A percentile compares a stretch with the other conserved stretches of the same genome.
phyloP scores from a whole-genome alignment of 2,329 filamentous ascomycete genomes.

The Gaeumannomyces sp. region DNA sequence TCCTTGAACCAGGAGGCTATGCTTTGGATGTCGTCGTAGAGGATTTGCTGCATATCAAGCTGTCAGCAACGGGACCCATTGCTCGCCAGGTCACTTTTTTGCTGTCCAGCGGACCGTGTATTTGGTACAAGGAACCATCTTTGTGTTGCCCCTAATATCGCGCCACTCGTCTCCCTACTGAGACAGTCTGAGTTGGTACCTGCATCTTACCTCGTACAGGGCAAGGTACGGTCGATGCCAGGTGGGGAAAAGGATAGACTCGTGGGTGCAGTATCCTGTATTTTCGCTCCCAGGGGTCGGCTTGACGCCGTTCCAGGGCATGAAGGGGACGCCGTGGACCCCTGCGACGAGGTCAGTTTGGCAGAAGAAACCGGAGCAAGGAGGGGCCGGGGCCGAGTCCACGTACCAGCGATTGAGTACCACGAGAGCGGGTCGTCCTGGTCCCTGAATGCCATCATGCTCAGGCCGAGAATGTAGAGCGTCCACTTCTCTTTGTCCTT shows the following conservation, averaged over 20 bases:
- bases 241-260: constrained; percentile 65
- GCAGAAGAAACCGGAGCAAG: constrained; percentile 6
- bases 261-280: constrained; percentile 70
- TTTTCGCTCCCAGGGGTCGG: constrained; percentile 44
- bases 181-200: background rate
- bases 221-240: constrained; percentile 81
- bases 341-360: constrained; percentile 37
- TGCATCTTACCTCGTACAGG: constrained; percentile 44
- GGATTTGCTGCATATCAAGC: constrained; percentile 29
- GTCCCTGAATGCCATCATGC: constrained; percentile 62
- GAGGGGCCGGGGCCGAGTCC: background rate
- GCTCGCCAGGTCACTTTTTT: background rate
- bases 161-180: background rate
- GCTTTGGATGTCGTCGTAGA: constrained; percentile 27
- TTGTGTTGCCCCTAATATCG: background rate
- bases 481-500: constrained; percentile 64
- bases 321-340: constrained; percentile 71
- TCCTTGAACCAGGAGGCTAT: constrained; percentile 44
- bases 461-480: constrained; percentile 68
- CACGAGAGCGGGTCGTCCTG: constrained; percentile 62
- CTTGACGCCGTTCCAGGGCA: constrained; percentile 46
- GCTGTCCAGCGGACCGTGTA: constrained; percentile 9
- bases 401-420: constrained; percentile 69
- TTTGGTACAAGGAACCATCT: background rate
- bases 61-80: background rate